Evolutionary conservation across 2,329 filamentous ascomycete species (phyloP).

Genomic region (Scytalidium sp.): DNA sequence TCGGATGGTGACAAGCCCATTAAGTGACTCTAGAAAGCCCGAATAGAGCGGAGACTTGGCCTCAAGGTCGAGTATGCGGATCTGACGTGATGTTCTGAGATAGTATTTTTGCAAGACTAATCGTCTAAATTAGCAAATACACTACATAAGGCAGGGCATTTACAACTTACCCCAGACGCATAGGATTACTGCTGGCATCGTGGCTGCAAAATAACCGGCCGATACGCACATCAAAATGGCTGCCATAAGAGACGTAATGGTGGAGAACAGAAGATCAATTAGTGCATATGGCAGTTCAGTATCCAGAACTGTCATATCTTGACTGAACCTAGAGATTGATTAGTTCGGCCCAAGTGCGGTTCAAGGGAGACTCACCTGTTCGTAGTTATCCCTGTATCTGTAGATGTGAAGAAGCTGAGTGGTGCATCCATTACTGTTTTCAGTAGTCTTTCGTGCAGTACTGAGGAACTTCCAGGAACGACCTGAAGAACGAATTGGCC

Average conservation of each 20-base stretch:
- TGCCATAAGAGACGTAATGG: constrained; percentile 18
- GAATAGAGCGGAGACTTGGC: constrained; percentile 38
- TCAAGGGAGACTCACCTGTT: constrained; percentile 26
- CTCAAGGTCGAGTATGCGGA: constrained; percentile 45
- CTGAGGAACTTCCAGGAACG: constrained; percentile 47
- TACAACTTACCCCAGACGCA: constrained; percentile 14
- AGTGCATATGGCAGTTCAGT: constrained; percentile 17
- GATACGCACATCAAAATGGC: constrained; percentile 20
- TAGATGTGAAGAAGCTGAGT: constrained; percentile 43
- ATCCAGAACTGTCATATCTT: constrained; percentile 21
- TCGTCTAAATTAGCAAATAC: not conserved
- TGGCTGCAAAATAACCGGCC: constrained; percentile 36
- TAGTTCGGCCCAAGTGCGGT: not conserved
- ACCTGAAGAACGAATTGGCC: constrained; percentile 46
- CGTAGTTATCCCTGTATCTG: constrained; percentile 37
- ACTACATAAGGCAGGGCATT: not conserved
- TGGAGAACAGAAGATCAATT: constrained; percentile 33
- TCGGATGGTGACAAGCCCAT: constrained; percentile 40
- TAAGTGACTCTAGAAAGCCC: constrained; percentile 42
- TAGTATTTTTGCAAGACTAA: constrained; percentile 34
- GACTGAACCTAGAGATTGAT: constrained; percentile 14
- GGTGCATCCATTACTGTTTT: constrained; percentile 39
- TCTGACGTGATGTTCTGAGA: constrained; percentile 43
- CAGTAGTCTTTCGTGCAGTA: constrained; percentile 45
- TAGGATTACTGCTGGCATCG: constrained; percentile 35